These are phyloP conservation scores for Taxillus chinensis DNA, from an alignment of 164 flowering plant genomes.

Conservation along the genomic window DNA sequence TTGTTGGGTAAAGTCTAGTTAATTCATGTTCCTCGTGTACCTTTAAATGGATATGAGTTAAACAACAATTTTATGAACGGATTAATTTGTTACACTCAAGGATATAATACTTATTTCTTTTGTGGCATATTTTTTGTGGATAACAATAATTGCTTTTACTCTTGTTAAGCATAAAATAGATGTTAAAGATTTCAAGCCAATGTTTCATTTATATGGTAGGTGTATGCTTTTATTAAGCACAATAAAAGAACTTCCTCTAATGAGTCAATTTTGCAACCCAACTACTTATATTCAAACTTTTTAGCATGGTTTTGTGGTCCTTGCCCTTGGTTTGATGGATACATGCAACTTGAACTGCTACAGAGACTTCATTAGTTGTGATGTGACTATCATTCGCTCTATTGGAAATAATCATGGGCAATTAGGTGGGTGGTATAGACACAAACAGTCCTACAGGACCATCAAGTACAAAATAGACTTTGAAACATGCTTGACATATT, in stretches of 20 bases:
- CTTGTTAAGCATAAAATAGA: conserved; percentile 91
- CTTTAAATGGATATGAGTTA: not conserved
- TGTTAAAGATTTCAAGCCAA: conserved; percentile 89
- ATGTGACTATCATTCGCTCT: conserved; percentile 74
- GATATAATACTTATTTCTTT: conserved; percentile 91
- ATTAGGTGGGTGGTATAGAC: conserved; percentile 77
- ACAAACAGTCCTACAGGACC: conserved; percentile 64
- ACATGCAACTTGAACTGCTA: conserved; percentile 1
- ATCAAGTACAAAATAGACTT: conserved; percentile 35
- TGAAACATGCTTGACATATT: conserved; percentile 8
- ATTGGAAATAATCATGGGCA: conserved; percentile 70
- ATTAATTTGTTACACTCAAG: conserved; percentile 84
- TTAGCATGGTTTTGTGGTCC: not conserved
- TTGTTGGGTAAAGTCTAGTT: conserved; percentile 53
- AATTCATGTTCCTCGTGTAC: not conserved
- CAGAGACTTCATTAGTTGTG: conserved; percentile 73
- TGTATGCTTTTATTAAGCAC: conserved; percentile 34
- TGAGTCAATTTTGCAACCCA: not conserved
- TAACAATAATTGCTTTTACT: conserved; percentile 90
- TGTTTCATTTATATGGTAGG: conserved; percentile 98
- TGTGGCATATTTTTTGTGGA: conserved; percentile 94
- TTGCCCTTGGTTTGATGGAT: not conserved
- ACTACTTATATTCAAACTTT: not conserved
- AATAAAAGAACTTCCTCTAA: not conserved
- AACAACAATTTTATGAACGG: conserved; percentile 27